Evolutionary conservation across 208 protist species (phyloP).

Genomic region (Leishmania amazonensis): DNA sequence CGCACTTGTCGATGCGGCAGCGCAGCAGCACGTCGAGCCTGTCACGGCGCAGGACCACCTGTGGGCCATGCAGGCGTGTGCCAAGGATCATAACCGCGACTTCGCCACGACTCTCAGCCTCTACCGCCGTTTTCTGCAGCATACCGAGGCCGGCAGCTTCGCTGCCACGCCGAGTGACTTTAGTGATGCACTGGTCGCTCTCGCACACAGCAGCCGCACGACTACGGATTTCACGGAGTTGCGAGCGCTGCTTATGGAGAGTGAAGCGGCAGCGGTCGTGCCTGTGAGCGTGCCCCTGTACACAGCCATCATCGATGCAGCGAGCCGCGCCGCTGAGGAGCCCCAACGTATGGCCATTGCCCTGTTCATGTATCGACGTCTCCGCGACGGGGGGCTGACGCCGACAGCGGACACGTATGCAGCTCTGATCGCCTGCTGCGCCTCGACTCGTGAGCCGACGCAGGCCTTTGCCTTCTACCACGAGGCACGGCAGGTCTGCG

Average conservation of each 20-base stretch:
- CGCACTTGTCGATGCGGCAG: conserved; percentile 51
- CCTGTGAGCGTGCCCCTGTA: conserved; percentile 77
- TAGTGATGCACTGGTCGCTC: conserved; percentile 45
- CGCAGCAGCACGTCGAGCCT: conserved; percentile 38
- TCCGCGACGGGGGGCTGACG: conserved; percentile 59
- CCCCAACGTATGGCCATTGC: conserved; percentile 67
- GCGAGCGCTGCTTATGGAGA: conserved; percentile 57
- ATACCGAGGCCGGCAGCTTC: conserved; percentile 48
- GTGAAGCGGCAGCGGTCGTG: conserved; percentile 53
- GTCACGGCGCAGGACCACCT: conserved; percentile 71
- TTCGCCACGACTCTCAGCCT: conserved; percentile 72
- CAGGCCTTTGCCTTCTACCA: conserved; percentile 88
- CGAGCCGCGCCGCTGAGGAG: conserved; percentile 56
- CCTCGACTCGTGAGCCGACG: conserved; percentile 64
- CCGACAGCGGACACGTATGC: conserved; percentile 71
- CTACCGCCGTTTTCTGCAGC: conserved; percentile 70
- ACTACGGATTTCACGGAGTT: conserved; percentile 61
- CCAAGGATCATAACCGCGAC: conserved; percentile 34
- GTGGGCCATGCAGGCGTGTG: conserved; percentile 69
- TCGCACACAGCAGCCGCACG: conserved; percentile 52
- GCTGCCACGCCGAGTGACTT: conserved; percentile 36
- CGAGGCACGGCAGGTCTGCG: conserved; percentile 65
- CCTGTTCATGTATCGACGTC: conserved; percentile 78
- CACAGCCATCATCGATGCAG: conserved; percentile 74
- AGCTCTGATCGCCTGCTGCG: conserved; percentile 78